Base-by-base conservation (phyloP, 2,329 filamentous ascomycete species). In the Didymella pinodella region DNA sequence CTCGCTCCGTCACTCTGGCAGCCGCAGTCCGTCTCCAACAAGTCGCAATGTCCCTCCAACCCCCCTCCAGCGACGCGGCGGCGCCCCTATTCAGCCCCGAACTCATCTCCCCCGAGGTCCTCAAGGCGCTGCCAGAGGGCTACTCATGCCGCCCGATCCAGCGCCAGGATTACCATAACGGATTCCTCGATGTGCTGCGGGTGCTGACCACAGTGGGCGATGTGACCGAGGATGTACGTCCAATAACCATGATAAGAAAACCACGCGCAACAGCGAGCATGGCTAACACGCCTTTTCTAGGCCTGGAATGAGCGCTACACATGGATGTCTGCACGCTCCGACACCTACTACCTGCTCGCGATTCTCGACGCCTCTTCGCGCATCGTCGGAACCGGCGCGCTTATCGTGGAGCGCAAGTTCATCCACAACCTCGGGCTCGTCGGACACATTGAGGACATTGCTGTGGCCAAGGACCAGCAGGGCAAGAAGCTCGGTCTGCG, bases 401-500 rank as follows among this genome's bases (percentile, higher is more conserved):
- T 98, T 78, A 86, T 98, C 66, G 92, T 97, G 48, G 95, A 99
- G 86, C 87, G 90, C 80, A 98, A 98, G 81, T 95, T 95, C 77
- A 93, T 95, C 69, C 91, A 94, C 77, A 87, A 86, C 68, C 85
- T 95, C 44, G 91, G 91, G 49, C 81, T 89, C 22, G 94, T 97
- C 26, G 95, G 94, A 12, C 95, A 98, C 79, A 97, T 98, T 78
- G 95, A 98, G 79, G 95, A 99, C 76, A 97, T 99, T 76, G 93
- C 94, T 18, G 93, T 99, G 36, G 88, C 91, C 65, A 93, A 93
- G 80, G 91, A 96, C 71, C 93, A 98, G 81, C 95, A 98, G 80
- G 95, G 95, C 68, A 97, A 98, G 86, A 97, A 97, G 81, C 84
- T 98, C 43, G 95, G 95, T 4, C 82, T 97, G 73, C 86, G 92